A percentile compares a stretch with the other conserved stretches of the same genome.
phyloP scores from a whole-genome alignment of 768 basidiomycete species.

The Suillus americanus region DNA sequence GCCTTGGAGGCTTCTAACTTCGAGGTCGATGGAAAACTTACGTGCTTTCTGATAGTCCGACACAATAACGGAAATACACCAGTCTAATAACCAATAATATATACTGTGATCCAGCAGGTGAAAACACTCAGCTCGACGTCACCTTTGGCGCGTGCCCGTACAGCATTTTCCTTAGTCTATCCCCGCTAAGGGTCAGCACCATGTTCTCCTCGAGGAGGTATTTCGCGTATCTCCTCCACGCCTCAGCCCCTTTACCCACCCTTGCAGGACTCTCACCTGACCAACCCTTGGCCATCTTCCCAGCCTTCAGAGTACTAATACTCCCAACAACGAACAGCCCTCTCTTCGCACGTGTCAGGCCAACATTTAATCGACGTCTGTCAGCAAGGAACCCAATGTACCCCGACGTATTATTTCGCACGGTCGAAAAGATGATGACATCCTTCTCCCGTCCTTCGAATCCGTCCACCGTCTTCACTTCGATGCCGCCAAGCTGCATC shows the following conservation, averaged over 20 bases:
- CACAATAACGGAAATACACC: not conserved
- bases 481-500: constrained; percentile 64
- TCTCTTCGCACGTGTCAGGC: constrained; percentile 83
- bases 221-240: constrained; percentile 62
- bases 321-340: constrained; percentile 83
- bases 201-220: constrained; percentile 52
- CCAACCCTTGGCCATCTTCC: constrained; percentile 35
- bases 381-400: constrained; percentile 90
- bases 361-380: constrained; percentile 83
- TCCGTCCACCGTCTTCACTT: constrained; percentile 92
- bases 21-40: not conserved
- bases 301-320: constrained; percentile 57
- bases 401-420: constrained; percentile 75
- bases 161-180: constrained; percentile 38
- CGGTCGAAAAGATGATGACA: constrained; percentile 89
- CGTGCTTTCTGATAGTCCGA: not conserved
- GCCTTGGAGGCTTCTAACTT: not conserved
- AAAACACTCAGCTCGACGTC: not conserved
- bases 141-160: constrained; percentile 20
- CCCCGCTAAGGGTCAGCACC: constrained; percentile 49
- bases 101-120: not conserved
- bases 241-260: constrained; percentile 45
- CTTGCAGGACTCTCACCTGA: constrained; percentile 15
- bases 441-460: constrained; percentile 95
- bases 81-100: not conserved